Evolutionary conservation across 768 basidiomycete species (phyloP).

Genomic region (Omphalotus guepiniiformis): DNA sequence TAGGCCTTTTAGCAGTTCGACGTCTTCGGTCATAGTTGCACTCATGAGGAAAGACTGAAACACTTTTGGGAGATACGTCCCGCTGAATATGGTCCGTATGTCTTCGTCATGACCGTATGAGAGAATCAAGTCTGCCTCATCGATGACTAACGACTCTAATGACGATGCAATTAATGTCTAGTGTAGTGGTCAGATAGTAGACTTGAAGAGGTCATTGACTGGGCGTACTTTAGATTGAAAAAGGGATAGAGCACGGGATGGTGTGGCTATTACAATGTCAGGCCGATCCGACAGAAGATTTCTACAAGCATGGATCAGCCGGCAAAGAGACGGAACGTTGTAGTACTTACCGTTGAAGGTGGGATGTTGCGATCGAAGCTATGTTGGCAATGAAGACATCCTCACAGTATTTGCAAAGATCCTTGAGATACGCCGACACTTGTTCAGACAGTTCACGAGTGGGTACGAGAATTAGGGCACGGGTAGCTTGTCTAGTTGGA

Average conservation of each 20-base stretch:
- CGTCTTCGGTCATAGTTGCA: conserved; percentile 96
- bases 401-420: conserved; percentile 74
- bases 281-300: conserved; percentile 57
- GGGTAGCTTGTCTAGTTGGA: conserved; percentile 50
- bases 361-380: conserved; percentile 65
- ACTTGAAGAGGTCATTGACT: neutral
- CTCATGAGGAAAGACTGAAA: conserved; percentile 96
- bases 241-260: conserved; percentile 62
- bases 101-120: conserved; percentile 97
- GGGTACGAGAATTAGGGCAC: conserved; percentile 80
- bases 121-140: conserved; percentile 95
- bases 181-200: neutral
- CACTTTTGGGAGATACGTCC: conserved; percentile 55
- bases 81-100: conserved; percentile 60
- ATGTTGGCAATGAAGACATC: conserved; percentile 70
- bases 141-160: conserved; percentile 87
- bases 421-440: conserved; percentile 65
- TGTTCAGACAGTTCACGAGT: conserved; percentile 94
- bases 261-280: conserved; percentile 77
- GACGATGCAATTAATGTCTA: conserved; percentile 62
- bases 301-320: conserved; percentile 17
- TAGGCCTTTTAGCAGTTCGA: conserved; percentile 86
- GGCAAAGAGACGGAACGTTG: neutral
- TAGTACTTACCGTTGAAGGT: conserved; percentile 62
- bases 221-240: conserved; percentile 64